Evolutionary conservation across 2,329 filamentous ascomycete genomes (phyloP).

Genomic region (Neofusicoccum laricinum): DNA sequence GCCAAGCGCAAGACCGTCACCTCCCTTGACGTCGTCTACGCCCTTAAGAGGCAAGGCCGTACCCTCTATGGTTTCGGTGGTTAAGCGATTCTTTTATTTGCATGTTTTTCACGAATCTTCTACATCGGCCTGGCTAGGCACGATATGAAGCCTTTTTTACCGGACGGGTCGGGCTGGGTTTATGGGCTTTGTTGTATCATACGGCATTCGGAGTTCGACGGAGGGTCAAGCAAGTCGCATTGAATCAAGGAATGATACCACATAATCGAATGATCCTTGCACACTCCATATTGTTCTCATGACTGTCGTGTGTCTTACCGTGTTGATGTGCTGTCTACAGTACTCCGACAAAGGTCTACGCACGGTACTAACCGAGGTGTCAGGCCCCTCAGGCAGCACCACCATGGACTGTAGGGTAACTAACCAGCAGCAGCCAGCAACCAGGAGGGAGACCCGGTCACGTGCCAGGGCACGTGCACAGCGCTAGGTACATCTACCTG

Average conservation of each 20-base stretch:
- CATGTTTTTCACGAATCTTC: constrained; percentile 18
- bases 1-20: constrained; percentile 80
- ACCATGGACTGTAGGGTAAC: too few species aligned
- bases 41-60: constrained; percentile 64
- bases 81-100: constrained; percentile 50
- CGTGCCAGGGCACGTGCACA: too few species aligned
- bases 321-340: too few species aligned
- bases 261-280: constrained; percentile 14
- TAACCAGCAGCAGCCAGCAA: too few species aligned
- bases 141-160: constrained; percentile 12
- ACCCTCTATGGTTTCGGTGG: constrained; percentile 86
- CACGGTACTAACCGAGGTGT: too few species aligned
- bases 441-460: too few species aligned
- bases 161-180: constrained; percentile 15
- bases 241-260: constrained; percentile 17
- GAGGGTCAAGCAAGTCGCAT: constrained; percentile 16
- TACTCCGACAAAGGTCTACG: too few species aligned
- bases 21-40: constrained; percentile 63
- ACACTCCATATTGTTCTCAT: background rate
- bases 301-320: too few species aligned
- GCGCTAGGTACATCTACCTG: too few species aligned
- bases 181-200: constrained; percentile 18
- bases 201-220: constrained; percentile 16
- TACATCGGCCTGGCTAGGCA: constrained; percentile 15
- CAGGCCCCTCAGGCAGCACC: too few species aligned